These are phyloP conservation scores for Cercophora sp. DNA, from an alignment of 495 filamentous ascomycete species.

Conservation along the genomic window DNA sequence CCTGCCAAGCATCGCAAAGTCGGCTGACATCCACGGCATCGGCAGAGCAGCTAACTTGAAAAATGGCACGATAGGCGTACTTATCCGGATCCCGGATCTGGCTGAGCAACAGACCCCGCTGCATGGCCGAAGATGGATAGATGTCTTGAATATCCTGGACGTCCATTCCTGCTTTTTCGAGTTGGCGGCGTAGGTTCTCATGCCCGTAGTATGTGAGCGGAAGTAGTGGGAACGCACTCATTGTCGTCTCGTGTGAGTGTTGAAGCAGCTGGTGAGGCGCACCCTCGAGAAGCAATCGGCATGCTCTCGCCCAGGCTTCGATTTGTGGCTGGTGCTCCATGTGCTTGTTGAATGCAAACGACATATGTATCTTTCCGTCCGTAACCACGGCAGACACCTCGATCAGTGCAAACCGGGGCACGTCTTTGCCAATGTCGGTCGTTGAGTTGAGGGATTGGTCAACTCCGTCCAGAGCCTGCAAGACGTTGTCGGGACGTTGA, in stretches of 20 bases:
- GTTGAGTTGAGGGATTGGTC: slow-evolving; percentile 31
- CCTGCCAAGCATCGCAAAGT: slow-evolving; percentile 20
- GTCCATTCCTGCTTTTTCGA: slow-evolving; percentile 37
- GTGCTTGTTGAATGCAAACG: slow-evolving; percentile 54
- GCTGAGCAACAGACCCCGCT: slow-evolving; percentile 39
- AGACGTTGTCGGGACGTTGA: slow-evolving; percentile 47
- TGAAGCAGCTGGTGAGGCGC: slow-evolving; percentile 39
- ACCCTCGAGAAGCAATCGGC: slow-evolving; percentile 38
- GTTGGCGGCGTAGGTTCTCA: slow-evolving; percentile 34
- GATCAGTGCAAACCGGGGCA: slow-evolving; percentile 53
- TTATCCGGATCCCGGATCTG: slow-evolving; percentile 47
- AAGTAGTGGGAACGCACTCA: slow-evolving; percentile 54
- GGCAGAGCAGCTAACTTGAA: slow-evolving; percentile 33
- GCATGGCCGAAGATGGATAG: slow-evolving; percentile 43
- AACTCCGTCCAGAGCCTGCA: slow-evolving; percentile 39
- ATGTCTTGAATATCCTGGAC: slow-evolving; percentile 34
- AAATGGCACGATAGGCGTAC: slow-evolving; percentile 52
- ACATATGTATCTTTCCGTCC: slow-evolving; percentile 45
- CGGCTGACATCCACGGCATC: background rate
- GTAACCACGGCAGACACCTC: slow-evolving; percentile 35
- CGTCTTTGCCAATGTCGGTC: slow-evolving; percentile 39
- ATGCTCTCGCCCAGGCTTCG: slow-evolving; percentile 45
- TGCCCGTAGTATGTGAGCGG: slow-evolving; percentile 49
- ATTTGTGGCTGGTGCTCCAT: slow-evolving; percentile 52
- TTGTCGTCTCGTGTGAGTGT: slow-evolving; percentile 38